Base-by-base conservation (phyloP, 176 grass and related monocot species). In the Ananas comosus region DNA sequence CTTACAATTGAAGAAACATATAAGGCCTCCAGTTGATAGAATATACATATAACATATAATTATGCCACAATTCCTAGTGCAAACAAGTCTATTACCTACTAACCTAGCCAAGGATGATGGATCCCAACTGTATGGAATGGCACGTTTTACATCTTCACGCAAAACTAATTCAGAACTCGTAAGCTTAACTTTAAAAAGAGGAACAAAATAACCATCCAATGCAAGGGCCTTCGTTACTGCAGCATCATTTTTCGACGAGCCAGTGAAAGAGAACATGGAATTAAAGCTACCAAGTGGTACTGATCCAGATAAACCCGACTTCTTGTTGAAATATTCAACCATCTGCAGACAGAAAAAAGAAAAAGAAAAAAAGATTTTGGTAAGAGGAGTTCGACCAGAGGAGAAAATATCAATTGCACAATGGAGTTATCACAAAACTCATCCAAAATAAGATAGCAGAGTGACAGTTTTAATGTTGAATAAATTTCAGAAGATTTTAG, bases 31-130 rank as follows among this genome's bases (percentile, higher is more conserved):
- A 54, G 13, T 17, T 19, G 14, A 69, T 54, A 67, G n/a, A 86
- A 49, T 25, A 2, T 64, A 53, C 49, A 56, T 64, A 53, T 52
- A 56, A 51, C 48, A 17, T 52, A 64, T 64, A 56, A 53, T 12
- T 49, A 61, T 71, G 57, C 75, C 67, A 80, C 63, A 81, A 80
- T 87, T 80, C 77, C 87, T 77, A 84, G 70, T 64, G 81, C 68
- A 85, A 93, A 79, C 72, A 90, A 88, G 86, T 85, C 74, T 86
- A 90, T 90, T 90, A 99, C 94, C 94, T 91, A 99, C 94, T 99
- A 82, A 99, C 94, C 94, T 99, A 87, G 94, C 94, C 89, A 99
- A 88, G 77, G 85, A 72, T 66, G 86, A 76, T 24, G 94, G 90
- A 76, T 99, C 90, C 94, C 94, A 99, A 64, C 53, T 76, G 73